These are phyloP conservation scores for Colletotrichum eleusines DNA, from an alignment of 2,329 filamentous ascomycete genomes.

Conservation along the genomic window DNA sequence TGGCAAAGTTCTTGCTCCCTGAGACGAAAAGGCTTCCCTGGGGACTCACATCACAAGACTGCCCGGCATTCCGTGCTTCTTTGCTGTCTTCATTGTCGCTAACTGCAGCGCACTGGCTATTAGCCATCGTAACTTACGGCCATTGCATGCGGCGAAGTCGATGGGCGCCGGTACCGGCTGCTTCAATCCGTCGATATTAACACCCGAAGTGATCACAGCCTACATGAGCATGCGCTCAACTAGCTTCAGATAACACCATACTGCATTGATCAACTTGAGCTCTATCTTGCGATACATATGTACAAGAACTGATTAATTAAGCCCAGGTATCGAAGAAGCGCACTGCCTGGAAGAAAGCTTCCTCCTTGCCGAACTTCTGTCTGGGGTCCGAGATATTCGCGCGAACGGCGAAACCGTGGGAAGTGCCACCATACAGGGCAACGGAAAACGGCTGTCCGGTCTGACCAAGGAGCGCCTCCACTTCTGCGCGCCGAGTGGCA, in stretches of 20 bases:
- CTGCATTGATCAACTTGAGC: no score
- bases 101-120: background rate
- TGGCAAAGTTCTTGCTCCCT: no score
- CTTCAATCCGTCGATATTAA: background rate
- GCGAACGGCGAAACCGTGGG: constrained; percentile 81
- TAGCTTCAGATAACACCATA: no score
- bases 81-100: no score
- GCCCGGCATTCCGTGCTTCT: no score
- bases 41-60: no score
- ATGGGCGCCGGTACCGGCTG: background rate
- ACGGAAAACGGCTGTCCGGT: constrained; percentile 73
- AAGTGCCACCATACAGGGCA: constrained; percentile 74
- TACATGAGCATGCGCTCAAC: background rate
- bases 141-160: background rate
- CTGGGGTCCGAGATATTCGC: constrained; percentile 65
- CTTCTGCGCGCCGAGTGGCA: constrained; percentile 62
- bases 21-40: no score
- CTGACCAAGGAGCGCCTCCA: constrained; percentile 69
- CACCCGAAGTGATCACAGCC: background rate
- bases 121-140: background rate
- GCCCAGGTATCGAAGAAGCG: constrained; percentile 76
- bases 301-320: background rate
- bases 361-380: constrained; percentile 79
- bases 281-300: background rate
- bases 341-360: constrained; percentile 81